Base-by-base conservation (phyloP, 805 yeast genomes). In the Metschnikowia santaceciliae region DNA sequence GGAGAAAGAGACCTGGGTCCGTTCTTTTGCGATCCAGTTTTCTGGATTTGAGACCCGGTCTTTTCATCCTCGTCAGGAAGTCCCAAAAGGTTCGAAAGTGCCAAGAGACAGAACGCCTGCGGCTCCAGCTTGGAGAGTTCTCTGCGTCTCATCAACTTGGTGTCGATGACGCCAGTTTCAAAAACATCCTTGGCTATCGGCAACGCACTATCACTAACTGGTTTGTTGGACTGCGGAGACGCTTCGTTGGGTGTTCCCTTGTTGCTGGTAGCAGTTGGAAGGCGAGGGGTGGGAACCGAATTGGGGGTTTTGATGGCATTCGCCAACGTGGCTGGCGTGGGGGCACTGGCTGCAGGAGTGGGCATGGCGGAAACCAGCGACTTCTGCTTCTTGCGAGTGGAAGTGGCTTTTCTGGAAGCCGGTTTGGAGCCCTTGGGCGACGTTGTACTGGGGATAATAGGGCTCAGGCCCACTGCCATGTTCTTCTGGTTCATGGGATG, bases 21-120 rank as follows among this genome's bases (percentile, higher is more conserved):
- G 30, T 26, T 26, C 30, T 26, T 26, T 26, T 26, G 30, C 30
- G 30, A 26, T 8, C 30, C 30, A 8, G 30, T 8, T 13, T 26
- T 26, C 11, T 10, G 30, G 4, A 1, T 1, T 26, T 26, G 30
- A 8, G 30, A 26, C 30, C 30, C 30, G 4, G 40, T 30, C 10
- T 38, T 36, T 4, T 41, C 54, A n/a, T 37, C 33, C 3, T 42
- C 69, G 11, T 72, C 79, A 7, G 73, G 74, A 23, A 80, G 58
- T 39, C 75, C 79, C 52, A 80, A 66, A 35, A 77, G 65, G 60
- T 80, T 80, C 7, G 81, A 74, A 49, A 81, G 66, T 1, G 82
- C 76, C 0, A 82, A 77, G 43, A 74, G 68, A 56, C 80, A 76
- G 60, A 77, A 81, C 47, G 67, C 65, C 42, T 75, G 72, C 0